Conservation (phyloP, 768 basidiomycete genomes). For the Kwoniella dendrophila region DNA sequence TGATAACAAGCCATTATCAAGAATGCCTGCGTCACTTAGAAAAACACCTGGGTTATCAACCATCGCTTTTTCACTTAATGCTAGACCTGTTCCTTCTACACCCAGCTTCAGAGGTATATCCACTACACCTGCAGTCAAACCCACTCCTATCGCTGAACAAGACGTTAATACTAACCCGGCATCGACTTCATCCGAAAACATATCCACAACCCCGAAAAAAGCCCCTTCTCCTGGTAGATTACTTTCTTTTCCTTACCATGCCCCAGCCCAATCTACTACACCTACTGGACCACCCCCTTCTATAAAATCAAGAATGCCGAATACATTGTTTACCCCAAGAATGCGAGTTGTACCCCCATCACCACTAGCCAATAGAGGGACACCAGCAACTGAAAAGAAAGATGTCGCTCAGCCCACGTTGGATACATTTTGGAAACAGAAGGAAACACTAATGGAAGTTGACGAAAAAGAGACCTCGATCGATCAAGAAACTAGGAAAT, state of each 20-base stretch:
- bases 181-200: no score
- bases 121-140: no score
- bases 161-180: no score
- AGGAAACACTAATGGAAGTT: background rate
- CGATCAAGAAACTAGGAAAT: no score
- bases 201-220: background rate
- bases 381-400: background rate
- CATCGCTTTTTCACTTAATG: background rate
- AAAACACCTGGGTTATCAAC: conserved; percentile 10
- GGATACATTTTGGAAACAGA: background rate
- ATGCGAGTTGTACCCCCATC: conserved; percentile 3
- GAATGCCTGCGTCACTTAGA: conserved; percentile 20
- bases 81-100: background rate
- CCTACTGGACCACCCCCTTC: conserved; percentile 4
- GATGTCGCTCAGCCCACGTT: conserved; percentile 3
- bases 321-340: background rate
- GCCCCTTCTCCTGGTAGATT: conserved; percentile 7
- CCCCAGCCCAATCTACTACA: background rate
- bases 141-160: no score
- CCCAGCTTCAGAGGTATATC: no score
- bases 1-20: background rate
- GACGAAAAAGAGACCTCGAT: background rate
- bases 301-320: conserved; percentile 1
- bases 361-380: conserved; percentile 4
- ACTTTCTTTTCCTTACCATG: no score